Base-by-base conservation (phyloP, 1,139 yeast species). In the Candida freyschussii region DNA sequence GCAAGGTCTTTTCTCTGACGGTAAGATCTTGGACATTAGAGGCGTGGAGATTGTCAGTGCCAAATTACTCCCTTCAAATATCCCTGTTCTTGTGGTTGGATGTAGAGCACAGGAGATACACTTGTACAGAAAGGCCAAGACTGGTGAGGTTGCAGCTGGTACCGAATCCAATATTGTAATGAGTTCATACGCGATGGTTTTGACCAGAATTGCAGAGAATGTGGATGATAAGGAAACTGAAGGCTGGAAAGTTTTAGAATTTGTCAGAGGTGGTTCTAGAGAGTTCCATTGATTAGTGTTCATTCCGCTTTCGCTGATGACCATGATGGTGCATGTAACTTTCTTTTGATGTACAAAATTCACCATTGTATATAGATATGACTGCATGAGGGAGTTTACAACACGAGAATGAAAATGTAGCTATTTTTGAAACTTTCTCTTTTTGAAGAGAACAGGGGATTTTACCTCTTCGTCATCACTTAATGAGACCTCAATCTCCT, bases 91-190 rank as follows among this genome's bases (percentile, higher is more conserved):
- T 45, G 96, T 93, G 37, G 87, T 87, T 40, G 85, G 95, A 40
- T 89, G 97, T 58, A 78, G 98, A 59, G 97, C 96, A 9, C 98
- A 93, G 65, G 99, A 93, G 56, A 80, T 93, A 40, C 93, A 85
- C 56, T 67, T 87, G 47, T 93, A 79, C 68, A 81, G 89, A 65
- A 85, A 84, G 57, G 76, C 79, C 44, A 87, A 87, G 65, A 81
- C 96, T 22, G 96, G 95, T 31, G 95, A 91, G 59, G 72, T 93
- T 40, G 95, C 91, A 38, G 98, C 98, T 9, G 99, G 98, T 50
- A 78, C 91, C 31, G 96, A 87, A 56, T 95, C 91, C 54, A 87
- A 86, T 60, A 87, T 93, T 48, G 80, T 86, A 59, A 73, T 86
- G 70, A 81, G 95, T 51, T 82, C 95, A 11, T 93, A 93, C 57